Conservation (phyloP, 2,329 filamentous ascomycete species). For the Microdochium paspali region DNA sequence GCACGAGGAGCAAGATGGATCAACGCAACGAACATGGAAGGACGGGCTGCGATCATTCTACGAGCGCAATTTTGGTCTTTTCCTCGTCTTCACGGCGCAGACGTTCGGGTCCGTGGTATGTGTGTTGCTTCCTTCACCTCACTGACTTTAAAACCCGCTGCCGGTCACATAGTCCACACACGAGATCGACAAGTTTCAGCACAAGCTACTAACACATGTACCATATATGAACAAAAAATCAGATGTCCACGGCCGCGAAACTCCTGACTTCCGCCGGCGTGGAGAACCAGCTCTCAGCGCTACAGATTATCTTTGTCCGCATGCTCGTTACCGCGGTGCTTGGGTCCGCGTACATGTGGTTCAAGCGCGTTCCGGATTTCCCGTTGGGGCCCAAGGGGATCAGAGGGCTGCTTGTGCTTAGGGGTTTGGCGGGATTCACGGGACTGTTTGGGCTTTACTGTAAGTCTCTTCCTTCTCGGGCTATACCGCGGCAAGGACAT, state of each 20-base stretch:
- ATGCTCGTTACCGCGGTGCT: constrained; percentile 27
- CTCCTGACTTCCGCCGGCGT: constrained; percentile 19
- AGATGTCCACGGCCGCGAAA: constrained; percentile 31
- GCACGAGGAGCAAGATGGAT: too few species aligned
- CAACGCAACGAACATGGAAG: not conserved
- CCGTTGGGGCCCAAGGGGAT: constrained; percentile 54
- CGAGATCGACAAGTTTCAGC: constrained; percentile 1
- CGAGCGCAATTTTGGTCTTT: constrained; percentile 29
- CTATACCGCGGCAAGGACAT: not conserved
- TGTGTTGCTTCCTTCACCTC: not conserved
- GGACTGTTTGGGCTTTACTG: constrained; percentile 54
- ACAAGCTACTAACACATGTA: constrained; percentile 2
- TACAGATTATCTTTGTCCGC: constrained; percentile 32
- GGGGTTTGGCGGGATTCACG: constrained; percentile 54
- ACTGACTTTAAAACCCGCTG: too few species aligned
- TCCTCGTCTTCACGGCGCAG: constrained; percentile 29
- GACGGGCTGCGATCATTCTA: constrained; percentile 27
- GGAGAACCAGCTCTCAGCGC: constrained; percentile 26
- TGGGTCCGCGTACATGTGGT: constrained; percentile 29
- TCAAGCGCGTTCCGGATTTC: constrained; percentile 42
- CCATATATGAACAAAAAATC: not conserved
- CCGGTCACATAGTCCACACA: too few species aligned
- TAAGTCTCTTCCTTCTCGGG: constrained; percentile 8
- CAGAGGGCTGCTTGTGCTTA: constrained; percentile 53
- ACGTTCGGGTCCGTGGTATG: constrained; percentile 28